These are phyloP conservation scores for Talaromyces proteolyticus DNA, from an alignment of 495 filamentous ascomycete species.

Conservation along the genomic window DNA sequence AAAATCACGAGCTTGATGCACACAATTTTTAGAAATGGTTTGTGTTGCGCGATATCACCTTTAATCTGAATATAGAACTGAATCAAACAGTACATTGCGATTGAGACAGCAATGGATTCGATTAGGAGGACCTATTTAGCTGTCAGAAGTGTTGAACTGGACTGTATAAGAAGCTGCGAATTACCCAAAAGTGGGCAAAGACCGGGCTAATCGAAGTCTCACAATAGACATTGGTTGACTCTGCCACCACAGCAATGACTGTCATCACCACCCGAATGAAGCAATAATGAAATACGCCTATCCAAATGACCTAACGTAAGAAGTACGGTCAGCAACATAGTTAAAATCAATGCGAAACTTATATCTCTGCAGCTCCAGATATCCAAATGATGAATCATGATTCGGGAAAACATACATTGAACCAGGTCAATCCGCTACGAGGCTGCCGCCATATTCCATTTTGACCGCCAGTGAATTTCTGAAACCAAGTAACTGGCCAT, in stretches of 20 bases:
- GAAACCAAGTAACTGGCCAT: constrained; percentile 62
- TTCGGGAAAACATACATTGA: constrained; percentile 7
- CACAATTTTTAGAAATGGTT: constrained; percentile 73
- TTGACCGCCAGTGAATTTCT: constrained; percentile 54
- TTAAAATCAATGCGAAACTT: background rate
- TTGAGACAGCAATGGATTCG: constrained; percentile 65
- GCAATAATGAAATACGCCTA: constrained; percentile 86
- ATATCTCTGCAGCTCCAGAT: too few relatives aligned
- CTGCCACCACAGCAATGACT: constrained; percentile 70
- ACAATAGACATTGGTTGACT: constrained; percentile 66
- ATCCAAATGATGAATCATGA: background rate
- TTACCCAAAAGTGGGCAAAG: constrained; percentile 80
- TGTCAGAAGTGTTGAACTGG: background rate
- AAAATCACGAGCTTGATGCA: constrained; percentile 94
- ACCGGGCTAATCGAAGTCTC: constrained; percentile 67
- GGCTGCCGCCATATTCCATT: constrained; percentile 25
- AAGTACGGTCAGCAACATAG: background rate
- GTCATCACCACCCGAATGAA: constrained; percentile 79
- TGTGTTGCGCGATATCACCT: constrained; percentile 56
- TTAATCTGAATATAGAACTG: constrained; percentile 82
- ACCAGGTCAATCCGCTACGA: constrained; percentile 11
- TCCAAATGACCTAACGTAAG: constrained; percentile 67
- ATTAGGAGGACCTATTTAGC: constrained; percentile 54
- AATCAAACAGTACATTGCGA: constrained; percentile 90
- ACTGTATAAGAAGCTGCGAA: constrained; percentile 10